Conservation (phyloP, 2,329 filamentous ascomycete species). For the Falciphora oryzae region DNA sequence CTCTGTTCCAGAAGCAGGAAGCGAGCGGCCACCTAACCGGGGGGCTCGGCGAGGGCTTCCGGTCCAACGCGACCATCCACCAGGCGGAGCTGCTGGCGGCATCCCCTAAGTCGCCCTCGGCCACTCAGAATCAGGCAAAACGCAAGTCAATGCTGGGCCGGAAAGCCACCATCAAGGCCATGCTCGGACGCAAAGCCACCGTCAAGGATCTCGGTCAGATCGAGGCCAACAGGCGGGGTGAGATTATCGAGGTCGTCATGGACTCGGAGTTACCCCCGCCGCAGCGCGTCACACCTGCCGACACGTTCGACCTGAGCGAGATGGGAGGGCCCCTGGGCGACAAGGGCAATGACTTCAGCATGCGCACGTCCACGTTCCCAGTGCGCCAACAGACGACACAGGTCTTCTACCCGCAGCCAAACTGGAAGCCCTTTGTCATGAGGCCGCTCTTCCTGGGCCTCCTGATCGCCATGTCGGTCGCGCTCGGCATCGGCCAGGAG, state of each 20-base stretch:
- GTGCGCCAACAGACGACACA: constrained; percentile 33
- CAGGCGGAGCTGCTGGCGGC: constrained; percentile 44
- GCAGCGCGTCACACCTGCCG: background rate
- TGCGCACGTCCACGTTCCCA: constrained; percentile 33
- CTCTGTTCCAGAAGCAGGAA: constrained; percentile 46
- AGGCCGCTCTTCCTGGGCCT: constrained; percentile 52
- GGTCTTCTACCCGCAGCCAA: constrained; percentile 55
- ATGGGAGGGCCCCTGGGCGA: constrained; percentile 37
- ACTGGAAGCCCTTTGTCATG: constrained; percentile 65
- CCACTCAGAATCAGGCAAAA: constrained; percentile 3
- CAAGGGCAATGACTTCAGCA: constrained; percentile 16
- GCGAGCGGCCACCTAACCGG: constrained; percentile 49
- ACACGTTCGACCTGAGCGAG: constrained; percentile 42
- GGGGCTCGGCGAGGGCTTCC: constrained; percentile 51
- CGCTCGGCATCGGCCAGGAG: constrained; percentile 48
- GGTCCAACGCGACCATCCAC: constrained; percentile 39
- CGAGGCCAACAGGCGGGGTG: constrained; percentile 54
- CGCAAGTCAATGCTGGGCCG: background rate
- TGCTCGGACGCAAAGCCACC: constrained; percentile 28
- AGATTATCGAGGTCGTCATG: constrained; percentile 54
- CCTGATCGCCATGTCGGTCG: constrained; percentile 48
- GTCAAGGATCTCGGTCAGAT: constrained; percentile 47
- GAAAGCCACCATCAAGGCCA: constrained; percentile 11
- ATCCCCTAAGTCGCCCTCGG: constrained; percentile 19
- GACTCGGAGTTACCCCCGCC: constrained; percentile 21